These are phyloP conservation scores for Exophiala bonariae DNA, from an alignment of 2,329 filamentous ascomycete genomes.

Conservation along the genomic window DNA sequence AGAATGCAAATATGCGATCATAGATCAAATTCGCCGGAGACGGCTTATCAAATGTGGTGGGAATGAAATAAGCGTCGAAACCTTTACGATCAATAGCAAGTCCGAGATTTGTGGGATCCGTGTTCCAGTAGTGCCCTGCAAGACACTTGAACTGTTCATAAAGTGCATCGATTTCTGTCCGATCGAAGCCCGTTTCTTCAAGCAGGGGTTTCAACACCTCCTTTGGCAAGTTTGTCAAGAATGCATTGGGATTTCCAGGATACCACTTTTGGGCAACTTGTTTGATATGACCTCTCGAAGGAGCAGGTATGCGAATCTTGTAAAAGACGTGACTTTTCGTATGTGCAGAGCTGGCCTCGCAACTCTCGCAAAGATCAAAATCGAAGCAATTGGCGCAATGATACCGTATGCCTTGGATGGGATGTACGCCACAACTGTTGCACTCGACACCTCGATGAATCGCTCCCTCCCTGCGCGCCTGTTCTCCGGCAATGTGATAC, in stretches of 20 bases:
- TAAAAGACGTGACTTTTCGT: conserved; percentile 94
- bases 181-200: conserved; percentile 74
- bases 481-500: conserved; percentile 91
- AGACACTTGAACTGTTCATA: conserved; percentile 98
- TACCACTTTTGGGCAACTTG: conserved; percentile 85
- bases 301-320: conserved; percentile 88
- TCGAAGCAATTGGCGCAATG: conserved; percentile 94
- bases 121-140: conserved; percentile 79
- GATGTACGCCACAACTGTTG: conserved; percentile 82
- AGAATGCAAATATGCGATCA: conserved; percentile 95
- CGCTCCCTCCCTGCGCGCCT: conserved; percentile 82
- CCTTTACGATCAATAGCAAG: conserved; percentile 89
- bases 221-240: conserved; percentile 66
- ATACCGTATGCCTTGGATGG: conserved; percentile 89
- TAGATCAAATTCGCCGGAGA: conserved; percentile 86
- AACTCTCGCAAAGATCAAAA: conserved; percentile 92
- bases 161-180: conserved; percentile 84
- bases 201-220: conserved; percentile 67
- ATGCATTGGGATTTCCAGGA: conserved; percentile 76
- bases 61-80: conserved; percentile 87
- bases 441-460: conserved; percentile 91
- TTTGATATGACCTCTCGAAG: conserved; percentile 63
- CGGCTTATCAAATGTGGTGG: conserved; percentile 75
- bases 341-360: conserved; percentile 72
- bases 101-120: conserved; percentile 74